phyloP scores from a whole-genome alignment of 345 rosid species.

The Eucalyptus victrix region DNA sequence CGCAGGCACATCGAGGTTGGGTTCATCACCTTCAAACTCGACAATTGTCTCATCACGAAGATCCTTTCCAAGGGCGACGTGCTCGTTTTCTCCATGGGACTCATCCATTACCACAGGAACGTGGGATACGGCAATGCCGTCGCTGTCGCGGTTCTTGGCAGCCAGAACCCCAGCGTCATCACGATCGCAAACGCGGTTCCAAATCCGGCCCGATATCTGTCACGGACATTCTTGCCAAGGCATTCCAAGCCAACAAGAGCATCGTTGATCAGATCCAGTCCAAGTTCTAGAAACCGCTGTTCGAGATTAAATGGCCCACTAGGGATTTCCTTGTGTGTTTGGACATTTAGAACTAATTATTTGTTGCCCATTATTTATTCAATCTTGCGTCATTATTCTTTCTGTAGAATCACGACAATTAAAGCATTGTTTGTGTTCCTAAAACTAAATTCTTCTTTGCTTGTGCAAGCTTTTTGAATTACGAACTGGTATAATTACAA shows the following conservation, averaged over 20 bases:
- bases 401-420: not conserved
- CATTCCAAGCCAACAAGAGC: not conserved
- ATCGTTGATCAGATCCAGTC: not conserved
- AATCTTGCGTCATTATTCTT: not conserved
- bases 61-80: conserved; percentile 1
- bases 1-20: not conserved
- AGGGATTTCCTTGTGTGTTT: not conserved
- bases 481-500: rapidly evolving
- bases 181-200: not conserved
- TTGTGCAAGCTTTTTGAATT: not conserved
- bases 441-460: not conserved
- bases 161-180: conserved; percentile 7
- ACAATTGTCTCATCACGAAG: not conserved
- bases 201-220: not conserved
- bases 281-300: not conserved
- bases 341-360: not conserved
- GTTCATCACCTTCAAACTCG: conserved; percentile 1
- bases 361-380: not conserved
- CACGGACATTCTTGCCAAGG: conserved; percentile 3
- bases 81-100: conserved; percentile 6
- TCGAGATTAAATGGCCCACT: not conserved
- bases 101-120: not conserved
- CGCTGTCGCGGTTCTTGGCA: not conserved
- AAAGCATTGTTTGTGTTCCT: not conserved
- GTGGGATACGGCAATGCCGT: not conserved